phyloP scores from a whole-genome alignment of 108 stramenopile species.

The Cyclotella baltica region DNA sequence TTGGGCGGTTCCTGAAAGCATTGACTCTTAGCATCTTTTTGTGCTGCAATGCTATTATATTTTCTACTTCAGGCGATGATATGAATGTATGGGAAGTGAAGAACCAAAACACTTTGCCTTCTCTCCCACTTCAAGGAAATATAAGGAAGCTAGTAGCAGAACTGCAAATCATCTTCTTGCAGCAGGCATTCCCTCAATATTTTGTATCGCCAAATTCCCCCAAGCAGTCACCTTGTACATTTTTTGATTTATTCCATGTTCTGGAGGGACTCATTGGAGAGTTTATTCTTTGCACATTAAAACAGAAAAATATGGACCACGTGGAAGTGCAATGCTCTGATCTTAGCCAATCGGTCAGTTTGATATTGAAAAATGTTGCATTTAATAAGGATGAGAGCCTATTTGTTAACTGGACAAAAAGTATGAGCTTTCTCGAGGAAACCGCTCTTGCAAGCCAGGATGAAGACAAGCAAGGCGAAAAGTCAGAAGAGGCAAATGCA shows the following conservation, averaged over 20 bases:
- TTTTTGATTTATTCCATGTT: constrained; percentile 5
- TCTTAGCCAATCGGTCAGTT: not conserved
- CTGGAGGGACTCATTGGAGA: not conserved
- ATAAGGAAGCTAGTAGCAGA: constrained; percentile 19
- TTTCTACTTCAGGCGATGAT: constrained; percentile 18
- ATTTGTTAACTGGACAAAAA: constrained; percentile 12
- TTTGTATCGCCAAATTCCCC: not conserved
- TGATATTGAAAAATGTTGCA: constrained; percentile 3
- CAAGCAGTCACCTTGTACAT: not conserved
- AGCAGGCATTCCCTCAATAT: constrained; percentile 6
- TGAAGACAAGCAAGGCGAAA: constrained; percentile 26
- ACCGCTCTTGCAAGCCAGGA: not conserved
- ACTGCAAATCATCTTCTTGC: not conserved
- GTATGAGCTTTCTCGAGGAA: constrained; percentile 13
- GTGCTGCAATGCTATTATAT: constrained; percentile 32
- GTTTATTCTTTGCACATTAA: constrained; percentile 17
- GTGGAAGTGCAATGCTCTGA: constrained; percentile 4
- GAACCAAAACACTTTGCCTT: constrained; percentile 8
- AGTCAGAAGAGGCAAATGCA: constrained; percentile 33
- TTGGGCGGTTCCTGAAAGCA: constrained; percentile 8
- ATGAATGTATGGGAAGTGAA: constrained; percentile 16
- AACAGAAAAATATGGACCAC: not conserved
- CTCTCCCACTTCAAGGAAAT: constrained; percentile 26
- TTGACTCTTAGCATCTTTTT: constrained; percentile 19
- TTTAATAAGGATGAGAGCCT: not conserved